These are phyloP conservation scores for Ogataea trehalophila DNA, from an alignment of 805 yeast genomes.

Conservation along the genomic window DNA sequence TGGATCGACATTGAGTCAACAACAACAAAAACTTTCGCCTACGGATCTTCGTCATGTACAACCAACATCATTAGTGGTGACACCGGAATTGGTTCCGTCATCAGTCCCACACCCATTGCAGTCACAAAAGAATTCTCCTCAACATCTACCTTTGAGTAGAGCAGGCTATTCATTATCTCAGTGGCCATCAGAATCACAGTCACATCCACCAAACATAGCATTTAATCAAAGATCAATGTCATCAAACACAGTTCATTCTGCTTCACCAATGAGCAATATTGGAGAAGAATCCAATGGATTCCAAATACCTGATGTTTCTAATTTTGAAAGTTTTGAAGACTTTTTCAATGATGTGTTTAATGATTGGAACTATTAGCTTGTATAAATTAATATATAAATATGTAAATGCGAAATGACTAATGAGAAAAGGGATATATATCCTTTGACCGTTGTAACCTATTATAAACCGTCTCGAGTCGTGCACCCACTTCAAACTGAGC, in stretches of 20 bases:
- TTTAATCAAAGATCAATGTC: not conserved
- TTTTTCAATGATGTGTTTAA: slow-evolving; percentile 44
- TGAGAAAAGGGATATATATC: too few species aligned
- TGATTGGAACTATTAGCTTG: slow-evolving; percentile 4
- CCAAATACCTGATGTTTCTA: slow-evolving; percentile 40
- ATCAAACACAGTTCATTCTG: not conserved
- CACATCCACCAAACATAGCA: not conserved
- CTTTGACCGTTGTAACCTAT: too few species aligned
- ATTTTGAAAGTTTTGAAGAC: slow-evolving; percentile 50
- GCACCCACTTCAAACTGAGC: too few species aligned
- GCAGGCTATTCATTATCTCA: too few species aligned
- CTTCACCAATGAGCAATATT: slow-evolving; percentile 5
- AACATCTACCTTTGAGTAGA: too few species aligned
- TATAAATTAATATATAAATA: too few species aligned
- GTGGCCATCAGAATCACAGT: too few species aligned
- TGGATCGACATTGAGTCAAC: slow-evolving; percentile 14
- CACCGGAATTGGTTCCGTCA: not conserved
- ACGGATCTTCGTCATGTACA: slow-evolving; percentile 15
- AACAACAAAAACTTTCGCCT: slow-evolving; percentile 18
- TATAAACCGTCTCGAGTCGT: too few species aligned
- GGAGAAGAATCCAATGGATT: slow-evolving; percentile 6
- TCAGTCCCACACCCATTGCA: not conserved
- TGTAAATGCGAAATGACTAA: too few species aligned
- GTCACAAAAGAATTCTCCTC: not conserved
- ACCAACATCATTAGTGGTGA: not conserved